Conservation (phyloP, 345 rosid genomes). For the Mercurialis annua region DNA sequence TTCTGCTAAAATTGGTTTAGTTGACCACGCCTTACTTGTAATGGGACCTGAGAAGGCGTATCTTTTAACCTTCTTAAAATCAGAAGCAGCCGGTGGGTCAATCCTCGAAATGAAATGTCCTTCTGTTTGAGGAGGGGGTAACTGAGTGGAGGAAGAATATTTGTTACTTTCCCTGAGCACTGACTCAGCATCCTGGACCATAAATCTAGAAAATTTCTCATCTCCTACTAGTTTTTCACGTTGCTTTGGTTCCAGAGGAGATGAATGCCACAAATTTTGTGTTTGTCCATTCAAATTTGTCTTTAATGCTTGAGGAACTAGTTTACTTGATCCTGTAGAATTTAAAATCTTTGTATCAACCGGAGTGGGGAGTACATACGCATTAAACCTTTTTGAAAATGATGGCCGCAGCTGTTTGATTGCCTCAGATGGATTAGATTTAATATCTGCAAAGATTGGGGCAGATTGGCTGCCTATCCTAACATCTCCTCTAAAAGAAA, state of each 20-base stretch:
- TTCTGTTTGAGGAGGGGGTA: constrained; percentile 29
- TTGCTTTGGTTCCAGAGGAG: constrained; percentile 22
- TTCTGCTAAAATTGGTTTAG: constrained; percentile 10
- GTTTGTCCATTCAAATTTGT: constrained; percentile 16
- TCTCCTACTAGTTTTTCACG: constrained; percentile 28
- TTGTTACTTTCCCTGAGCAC: constrained; percentile 58
- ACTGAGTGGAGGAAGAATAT: constrained; percentile 9
- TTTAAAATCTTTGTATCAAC: constrained; percentile 44
- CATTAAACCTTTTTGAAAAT: constrained; percentile 18
- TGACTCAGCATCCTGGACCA: constrained; percentile 29
- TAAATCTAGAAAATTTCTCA: constrained; percentile 42
- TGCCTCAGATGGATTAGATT: constrained; percentile 12
- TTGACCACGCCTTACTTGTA: constrained; percentile 20
- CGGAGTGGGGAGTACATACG: constrained; percentile 31
- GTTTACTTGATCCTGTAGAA: constrained; percentile 28
- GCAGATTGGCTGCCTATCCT: constrained; percentile 31
- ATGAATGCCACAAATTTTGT: constrained; percentile 22
- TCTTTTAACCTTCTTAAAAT: constrained; percentile 22
- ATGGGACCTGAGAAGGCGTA: constrained; percentile 31
- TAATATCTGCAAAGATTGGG: constrained; percentile 25
- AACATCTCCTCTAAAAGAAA: constrained; percentile 35
- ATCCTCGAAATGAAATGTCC: constrained; percentile 11
- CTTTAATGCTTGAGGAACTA: constrained; percentile 16
- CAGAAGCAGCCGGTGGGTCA: constrained; percentile 19
- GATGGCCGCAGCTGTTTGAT: constrained; percentile 13